Conservation (phyloP, 2,329 filamentous ascomycete genomes). For the Pestalotiopsis sp. region DNA sequence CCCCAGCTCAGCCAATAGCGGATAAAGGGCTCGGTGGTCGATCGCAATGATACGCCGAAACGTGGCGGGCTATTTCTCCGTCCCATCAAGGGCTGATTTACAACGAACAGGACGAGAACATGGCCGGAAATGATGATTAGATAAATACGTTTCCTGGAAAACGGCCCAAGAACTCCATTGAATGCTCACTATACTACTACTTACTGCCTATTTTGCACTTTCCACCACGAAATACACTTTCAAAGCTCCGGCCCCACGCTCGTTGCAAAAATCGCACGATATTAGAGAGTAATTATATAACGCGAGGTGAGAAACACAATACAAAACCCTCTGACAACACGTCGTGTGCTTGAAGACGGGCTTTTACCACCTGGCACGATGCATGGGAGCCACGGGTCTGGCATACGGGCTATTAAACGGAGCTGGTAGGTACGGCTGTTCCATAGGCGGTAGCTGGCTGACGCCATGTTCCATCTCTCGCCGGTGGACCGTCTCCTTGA, state of each 20-base stretch:
- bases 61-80: constrained; percentile 11
- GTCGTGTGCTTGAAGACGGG: not conserved
- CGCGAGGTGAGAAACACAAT: not conserved
- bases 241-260: not conserved
- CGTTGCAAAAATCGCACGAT: not conserved
- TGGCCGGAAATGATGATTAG: not conserved
- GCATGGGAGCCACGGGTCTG: not conserved
- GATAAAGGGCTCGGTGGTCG: constrained; percentile 5
- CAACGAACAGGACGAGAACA: not conserved
- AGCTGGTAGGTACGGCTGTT: constrained; percentile 29
- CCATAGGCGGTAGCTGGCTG: constrained; percentile 48
- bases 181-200: no score
- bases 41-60: constrained; percentile 13
- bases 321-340: not conserved
- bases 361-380: constrained; percentile 3
- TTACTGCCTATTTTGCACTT: no score
- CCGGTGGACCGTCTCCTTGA: constrained; percentile 47
- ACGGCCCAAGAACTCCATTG: no score
- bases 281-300: not conserved
- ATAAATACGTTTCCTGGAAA: not conserved
- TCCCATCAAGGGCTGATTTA: not conserved
- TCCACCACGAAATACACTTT: no score
- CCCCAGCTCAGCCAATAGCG: not conserved
- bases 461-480: constrained; percentile 40
- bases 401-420: constrained; percentile 7